Conservation (phyloP, 805 yeast species). For the Pichia manshurica region DNA sequence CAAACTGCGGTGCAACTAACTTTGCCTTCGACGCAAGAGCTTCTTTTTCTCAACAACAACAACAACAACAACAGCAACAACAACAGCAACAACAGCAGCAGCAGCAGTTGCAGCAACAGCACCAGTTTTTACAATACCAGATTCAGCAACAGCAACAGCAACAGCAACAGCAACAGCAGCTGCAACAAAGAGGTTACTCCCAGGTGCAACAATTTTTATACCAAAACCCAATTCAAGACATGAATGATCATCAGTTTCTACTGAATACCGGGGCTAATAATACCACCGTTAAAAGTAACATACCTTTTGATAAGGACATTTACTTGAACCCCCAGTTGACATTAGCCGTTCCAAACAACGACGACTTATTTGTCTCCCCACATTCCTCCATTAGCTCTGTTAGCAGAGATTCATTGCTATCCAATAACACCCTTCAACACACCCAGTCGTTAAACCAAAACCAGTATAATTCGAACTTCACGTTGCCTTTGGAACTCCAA, state of each 20-base stretch:
- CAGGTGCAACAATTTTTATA: slow-evolving; percentile 5
- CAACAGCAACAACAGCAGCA: slow-evolving; percentile 12
- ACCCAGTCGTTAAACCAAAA: slow-evolving; percentile 4
- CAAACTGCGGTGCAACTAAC: neutral
- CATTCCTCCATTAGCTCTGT: slow-evolving; percentile 29
- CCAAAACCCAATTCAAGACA: neutral
- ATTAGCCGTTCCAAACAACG: slow-evolving; percentile 4
- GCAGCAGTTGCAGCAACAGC: slow-evolving; percentile 13
- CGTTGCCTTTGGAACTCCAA: slow-evolving; percentile 53
- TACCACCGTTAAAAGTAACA: slow-evolving; percentile 2
- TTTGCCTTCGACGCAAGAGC: slow-evolving; percentile 5
- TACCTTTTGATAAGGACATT: slow-evolving; percentile 18
- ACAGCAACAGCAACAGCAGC: slow-evolving; percentile 12
- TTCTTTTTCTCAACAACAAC: no score
- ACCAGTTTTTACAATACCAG: slow-evolving; percentile 8
- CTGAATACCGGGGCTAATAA: neutral
- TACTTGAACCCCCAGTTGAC: slow-evolving; percentile 15
- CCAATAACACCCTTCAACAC: slow-evolving; percentile 10
- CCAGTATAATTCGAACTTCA: slow-evolving; percentile 28
- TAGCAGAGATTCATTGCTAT: slow-evolving; percentile 25
- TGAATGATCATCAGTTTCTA: neutral
- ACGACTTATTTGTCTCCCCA: slow-evolving; percentile 23
- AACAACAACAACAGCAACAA: slow-evolving; percentile 11
- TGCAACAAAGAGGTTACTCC: slow-evolving; percentile 12
- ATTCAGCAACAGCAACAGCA: slow-evolving; percentile 11